Conservation (phyloP, 2,329 filamentous ascomycete genomes). For the Xylaria sp. region DNA sequence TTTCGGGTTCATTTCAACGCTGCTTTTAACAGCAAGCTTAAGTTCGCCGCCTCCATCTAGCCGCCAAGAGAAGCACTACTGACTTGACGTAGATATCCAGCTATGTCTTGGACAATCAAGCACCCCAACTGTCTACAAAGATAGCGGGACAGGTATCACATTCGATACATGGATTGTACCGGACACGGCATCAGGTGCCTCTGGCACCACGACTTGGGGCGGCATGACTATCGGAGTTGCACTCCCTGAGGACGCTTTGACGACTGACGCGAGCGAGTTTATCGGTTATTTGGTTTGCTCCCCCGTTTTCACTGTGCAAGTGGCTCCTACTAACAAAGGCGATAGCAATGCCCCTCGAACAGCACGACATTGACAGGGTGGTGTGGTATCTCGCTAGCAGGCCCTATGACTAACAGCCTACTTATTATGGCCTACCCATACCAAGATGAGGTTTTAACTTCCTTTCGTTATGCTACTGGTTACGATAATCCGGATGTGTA, state of each 20-base stretch:
- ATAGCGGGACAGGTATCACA: conserved; percentile 61
- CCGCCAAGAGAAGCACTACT: conserved; percentile 26
- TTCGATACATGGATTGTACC: conserved; percentile 62
- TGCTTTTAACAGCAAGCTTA: conserved; percentile 43
- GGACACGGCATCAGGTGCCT: conserved; percentile 39
- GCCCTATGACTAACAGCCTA: conserved; percentile 67
- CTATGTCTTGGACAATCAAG: conserved; percentile 40
- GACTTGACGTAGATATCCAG: conserved; percentile 42
- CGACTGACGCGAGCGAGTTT: conserved; percentile 63
- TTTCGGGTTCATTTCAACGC: conserved; percentile 36
- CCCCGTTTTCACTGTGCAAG: neutral
- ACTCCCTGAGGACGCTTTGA: conserved; percentile 60
- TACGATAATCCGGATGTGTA: conserved; percentile 69
- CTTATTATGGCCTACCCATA: conserved; percentile 69
- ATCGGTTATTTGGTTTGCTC: conserved; percentile 65
- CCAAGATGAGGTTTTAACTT: conserved; percentile 63
- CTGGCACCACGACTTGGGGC: conserved; percentile 53
- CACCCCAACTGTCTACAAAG: conserved; percentile 53
- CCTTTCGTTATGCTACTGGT: conserved; percentile 66
- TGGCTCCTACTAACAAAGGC: conserved; percentile 18
- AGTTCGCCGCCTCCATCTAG: conserved; percentile 31
- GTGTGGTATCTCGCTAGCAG: conserved; percentile 67
- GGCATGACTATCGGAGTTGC: conserved; percentile 65
- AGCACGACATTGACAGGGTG: conserved; percentile 62
- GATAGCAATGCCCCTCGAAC: conserved; percentile 58